Base-by-base conservation (phyloP, 2,329 filamentous ascomycete species). In the Alternaria novae-zelandiae region DNA sequence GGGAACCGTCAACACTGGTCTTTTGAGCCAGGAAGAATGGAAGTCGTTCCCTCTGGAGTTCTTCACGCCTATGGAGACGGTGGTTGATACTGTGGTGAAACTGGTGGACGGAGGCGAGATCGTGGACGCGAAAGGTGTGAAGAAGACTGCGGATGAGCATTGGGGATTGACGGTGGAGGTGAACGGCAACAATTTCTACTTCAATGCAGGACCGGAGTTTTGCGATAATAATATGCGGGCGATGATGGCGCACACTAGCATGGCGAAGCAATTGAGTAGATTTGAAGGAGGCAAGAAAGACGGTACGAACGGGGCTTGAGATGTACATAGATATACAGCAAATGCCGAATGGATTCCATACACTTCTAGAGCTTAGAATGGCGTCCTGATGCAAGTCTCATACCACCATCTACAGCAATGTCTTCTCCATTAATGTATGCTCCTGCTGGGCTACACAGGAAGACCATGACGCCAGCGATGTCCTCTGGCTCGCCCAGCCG, bases 391-490 rank as follows among this genome's bases (percentile, higher is more conserved):
- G 69, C 65, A 59, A 66, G 75, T 44, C 76, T 61, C 46, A 74
- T 70, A 13, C 76, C 76, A 4, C 76, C 76, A 54, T 78, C 76
- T 5, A 78, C 70, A 23, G 65, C 66, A 20, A 77, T 77, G 54
- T 78, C 76, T 30, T 77, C 76, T 1, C 76, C 76, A 58, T 78
- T 78, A 3, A 78, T 67, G 55, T 78, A 77, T 2, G 63, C 64
- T 25, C 66, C 75, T 3, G 76, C 74, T 4, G 70, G 73, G 13
- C 71, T 74, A n/a, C 66, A 71, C 51, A 80, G 57, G 54, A 74
- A 80, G 3, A 80, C 72, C 74, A 79, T 78, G 4, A 78, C 74
- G 6, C 76, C 78, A 17, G 77, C 78, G 59, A 80, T 80, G 45
- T 80, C 78, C 54, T 78, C 74, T 3, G 77, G 71, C 46, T 75